These are phyloP conservation scores for Colletotrichum paranaense DNA, from an alignment of 2,329 filamentous ascomycete genomes.

Conservation along the genomic window DNA sequence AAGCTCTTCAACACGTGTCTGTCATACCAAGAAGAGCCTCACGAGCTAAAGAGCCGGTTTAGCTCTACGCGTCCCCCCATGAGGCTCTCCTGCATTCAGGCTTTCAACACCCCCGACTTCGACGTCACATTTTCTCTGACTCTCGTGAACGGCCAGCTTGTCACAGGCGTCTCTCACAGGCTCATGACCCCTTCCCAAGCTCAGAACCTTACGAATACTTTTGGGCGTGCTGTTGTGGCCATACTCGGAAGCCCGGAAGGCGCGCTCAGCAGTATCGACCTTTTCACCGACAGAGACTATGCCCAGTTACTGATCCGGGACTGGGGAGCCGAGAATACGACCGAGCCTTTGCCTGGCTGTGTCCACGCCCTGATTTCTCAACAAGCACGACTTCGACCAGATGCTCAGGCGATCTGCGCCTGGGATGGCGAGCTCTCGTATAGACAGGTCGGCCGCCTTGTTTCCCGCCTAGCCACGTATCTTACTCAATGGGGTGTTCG, in stretches of 20 bases:
- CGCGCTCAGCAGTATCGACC: conserved; percentile 58
- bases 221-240: conserved; percentile 62
- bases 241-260: conserved; percentile 55
- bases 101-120: conserved; percentile 57
- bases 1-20: conserved; percentile 64
- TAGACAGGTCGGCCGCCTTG: conserved; percentile 50
- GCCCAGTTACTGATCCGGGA: conserved; percentile 66
- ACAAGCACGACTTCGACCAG: conserved; percentile 51
- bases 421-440: conserved; percentile 60
- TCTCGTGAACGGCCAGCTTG: conserved; percentile 53
- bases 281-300: conserved; percentile 67
- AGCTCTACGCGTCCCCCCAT: conserved; percentile 41
- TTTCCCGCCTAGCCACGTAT: conserved; percentile 52
- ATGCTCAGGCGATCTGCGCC: conserved; percentile 54
- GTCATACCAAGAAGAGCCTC: conserved; percentile 56
- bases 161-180: conserved; percentile 56
- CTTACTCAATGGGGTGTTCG: conserved; percentile 63
- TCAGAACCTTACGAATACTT: conserved; percentile 61
- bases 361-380: conserved; percentile 58
- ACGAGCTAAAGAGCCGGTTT: conserved; percentile 48
- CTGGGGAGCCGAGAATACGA: conserved; percentile 51
- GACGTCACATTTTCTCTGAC: conserved; percentile 59
- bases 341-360: conserved; percentile 53
- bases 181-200: conserved; percentile 56
- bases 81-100: conserved; percentile 48